Conservation (phyloP, 305 asterid genomes). For the Fraxinus platypoda region DNA sequence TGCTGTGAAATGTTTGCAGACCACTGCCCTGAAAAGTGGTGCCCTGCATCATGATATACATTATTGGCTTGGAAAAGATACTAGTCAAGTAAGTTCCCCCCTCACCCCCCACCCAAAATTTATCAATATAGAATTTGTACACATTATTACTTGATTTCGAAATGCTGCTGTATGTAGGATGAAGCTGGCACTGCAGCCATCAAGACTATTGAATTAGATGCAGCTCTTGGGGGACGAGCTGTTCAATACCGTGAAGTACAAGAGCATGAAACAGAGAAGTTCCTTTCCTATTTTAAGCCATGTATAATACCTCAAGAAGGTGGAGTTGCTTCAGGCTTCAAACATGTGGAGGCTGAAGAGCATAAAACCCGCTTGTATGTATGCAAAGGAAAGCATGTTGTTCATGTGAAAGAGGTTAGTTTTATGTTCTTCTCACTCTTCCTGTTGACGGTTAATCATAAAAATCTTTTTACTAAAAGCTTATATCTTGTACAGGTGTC, state of each 20-base stretch:
- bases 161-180: constrained; percentile 36
- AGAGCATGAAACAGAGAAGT: constrained; percentile 84
- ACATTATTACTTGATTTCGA: constrained; percentile 18
- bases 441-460: background rate
- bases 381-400: constrained; percentile 87
- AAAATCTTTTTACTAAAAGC: constrained; percentile 2
- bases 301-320: constrained; percentile 87
- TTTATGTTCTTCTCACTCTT: constrained; percentile 1
- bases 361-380: constrained; percentile 62
- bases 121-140: background rate
- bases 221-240: constrained; percentile 78
- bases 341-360: constrained; percentile 46
- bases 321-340: constrained; percentile 61
- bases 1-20: constrained; percentile 44
- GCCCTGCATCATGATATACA: constrained; percentile 77
- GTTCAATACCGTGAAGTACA: constrained; percentile 90
- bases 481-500: constrained; percentile 57
- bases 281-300: constrained; percentile 88
- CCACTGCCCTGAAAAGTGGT: constrained; percentile 65
- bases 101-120: background rate
- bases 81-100: constrained; percentile 55
- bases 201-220: constrained; percentile 80
- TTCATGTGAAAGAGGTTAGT: constrained; percentile 79
- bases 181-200: constrained; percentile 63
- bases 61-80: constrained; percentile 80